Conservation (phyloP, 108 stramenopile genomes). For the Ochromonas danica region DNA sequence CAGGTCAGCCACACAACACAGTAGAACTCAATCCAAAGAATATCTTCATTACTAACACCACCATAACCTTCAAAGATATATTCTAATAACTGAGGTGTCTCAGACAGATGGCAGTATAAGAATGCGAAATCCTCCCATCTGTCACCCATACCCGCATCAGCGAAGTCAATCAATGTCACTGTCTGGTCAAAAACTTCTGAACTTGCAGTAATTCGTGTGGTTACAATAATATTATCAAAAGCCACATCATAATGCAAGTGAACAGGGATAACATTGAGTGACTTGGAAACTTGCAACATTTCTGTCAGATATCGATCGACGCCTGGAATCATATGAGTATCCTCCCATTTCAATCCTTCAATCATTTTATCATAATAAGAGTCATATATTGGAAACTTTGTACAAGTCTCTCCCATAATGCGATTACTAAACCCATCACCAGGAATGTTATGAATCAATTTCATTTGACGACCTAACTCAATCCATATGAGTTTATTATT, state of each 20-base stretch:
- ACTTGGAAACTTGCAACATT: neutral
- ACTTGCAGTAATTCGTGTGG: neutral
- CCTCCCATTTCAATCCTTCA: neutral
- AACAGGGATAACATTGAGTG: neutral
- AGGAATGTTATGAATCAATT: neutral
- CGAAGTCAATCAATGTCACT: neutral
- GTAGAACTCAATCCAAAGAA: neutral
- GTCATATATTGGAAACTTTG: neutral
- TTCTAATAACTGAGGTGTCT: neutral
- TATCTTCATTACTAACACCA: neutral
- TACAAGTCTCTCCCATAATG: neutral
- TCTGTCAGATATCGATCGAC: neutral
- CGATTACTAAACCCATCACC: neutral
- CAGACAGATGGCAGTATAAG: neutral
- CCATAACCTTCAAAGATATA: neutral
- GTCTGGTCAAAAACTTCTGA: too few relatives aligned
- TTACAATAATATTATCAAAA: neutral
- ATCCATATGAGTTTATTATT: neutral
- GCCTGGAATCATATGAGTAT: neutral
- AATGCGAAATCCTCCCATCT: neutral
- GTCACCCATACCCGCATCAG: neutral
- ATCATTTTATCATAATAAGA: neutral
- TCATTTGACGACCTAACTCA: neutral
- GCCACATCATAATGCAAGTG: neutral
- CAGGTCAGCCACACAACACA: constrained; percentile 1